These are phyloP conservation scores for Epichloe sylvatica DNA, from an alignment of 2,329 filamentous ascomycete genomes.

Conservation along the genomic window DNA sequence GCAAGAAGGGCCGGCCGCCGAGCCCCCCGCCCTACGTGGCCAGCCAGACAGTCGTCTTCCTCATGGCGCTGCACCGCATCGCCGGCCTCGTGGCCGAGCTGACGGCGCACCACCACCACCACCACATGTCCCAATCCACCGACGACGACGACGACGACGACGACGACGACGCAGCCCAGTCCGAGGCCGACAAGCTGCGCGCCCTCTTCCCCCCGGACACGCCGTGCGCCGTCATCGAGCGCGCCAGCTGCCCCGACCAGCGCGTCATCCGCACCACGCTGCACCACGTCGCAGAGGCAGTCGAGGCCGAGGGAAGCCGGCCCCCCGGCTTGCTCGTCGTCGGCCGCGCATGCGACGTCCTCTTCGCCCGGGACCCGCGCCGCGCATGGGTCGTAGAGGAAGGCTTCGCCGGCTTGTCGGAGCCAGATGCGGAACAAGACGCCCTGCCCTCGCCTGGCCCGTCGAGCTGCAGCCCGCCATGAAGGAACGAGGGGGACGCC, in stretches of 20 bases:
- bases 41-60: constrained; percentile 73
- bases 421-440: constrained; percentile 28
- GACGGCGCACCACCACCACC: constrained; percentile 24
- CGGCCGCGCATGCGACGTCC: constrained; percentile 66
- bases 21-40: constrained; percentile 64
- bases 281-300: constrained; percentile 61
- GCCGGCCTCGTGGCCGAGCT: constrained; percentile 59
- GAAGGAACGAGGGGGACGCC: background rate
- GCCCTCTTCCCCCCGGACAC: constrained; percentile 65
- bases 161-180: background rate
- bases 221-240: constrained; percentile 83
- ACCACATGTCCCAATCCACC: too few relatives aligned
- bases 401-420: constrained; percentile 57
- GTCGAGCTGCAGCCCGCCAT: background rate
- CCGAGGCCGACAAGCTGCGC: constrained; percentile 12
- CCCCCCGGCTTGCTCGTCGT: constrained; percentile 83
- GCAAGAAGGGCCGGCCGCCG: constrained; percentile 74
- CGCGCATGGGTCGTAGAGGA: constrained; percentile 77
- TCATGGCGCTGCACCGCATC: constrained; percentile 90
- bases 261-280: constrained; percentile 81
- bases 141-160: too few relatives aligned
- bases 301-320: constrained; percentile 77
- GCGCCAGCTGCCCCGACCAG: constrained; percentile 89
- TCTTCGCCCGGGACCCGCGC: constrained; percentile 43
- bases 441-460: background rate